A percentile compares a stretch with the other conserved stretches of the same genome.
Evolutionary conservation across 1,284 basidiomycete species (phyloP).

Genomic region (Amylostereum areolatum): DNA sequence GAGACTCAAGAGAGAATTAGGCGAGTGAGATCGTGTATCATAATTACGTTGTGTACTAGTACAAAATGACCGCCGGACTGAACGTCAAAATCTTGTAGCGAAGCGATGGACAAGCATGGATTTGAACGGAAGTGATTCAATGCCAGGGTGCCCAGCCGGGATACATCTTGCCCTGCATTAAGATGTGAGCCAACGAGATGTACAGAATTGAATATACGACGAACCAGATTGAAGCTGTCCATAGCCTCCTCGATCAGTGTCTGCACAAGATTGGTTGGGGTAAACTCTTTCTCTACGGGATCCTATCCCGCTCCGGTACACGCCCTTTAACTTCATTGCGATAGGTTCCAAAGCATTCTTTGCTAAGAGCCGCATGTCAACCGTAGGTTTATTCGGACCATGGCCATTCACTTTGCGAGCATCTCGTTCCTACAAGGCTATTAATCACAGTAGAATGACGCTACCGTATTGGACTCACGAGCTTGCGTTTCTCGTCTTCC

Average conservation of each 20-base stretch:
- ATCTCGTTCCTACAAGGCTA: not conserved
- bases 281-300: slow-evolving; percentile 57
- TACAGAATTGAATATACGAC: slow-evolving; percentile 18
- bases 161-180: slow-evolving; percentile 66
- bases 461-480: slow-evolving; percentile 29
- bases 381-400: slow-evolving; percentile 19
- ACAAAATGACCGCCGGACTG: slow-evolving; percentile 5
- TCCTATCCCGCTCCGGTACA: slow-evolving; percentile 55
- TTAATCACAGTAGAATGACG: slow-evolving; percentile 4
- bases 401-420: no score
- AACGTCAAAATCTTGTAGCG: slow-evolving; percentile 13
- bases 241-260: slow-evolving; percentile 85
- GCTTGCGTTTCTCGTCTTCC: slow-evolving; percentile 71
- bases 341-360: slow-evolving; percentile 76
- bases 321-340: slow-evolving; percentile 77
- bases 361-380: slow-evolving; percentile 59
- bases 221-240: slow-evolving; percentile 67
- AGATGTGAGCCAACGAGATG: slow-evolving; percentile 2
- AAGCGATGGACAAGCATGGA: not conserved
- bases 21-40: slow-evolving; percentile 9
- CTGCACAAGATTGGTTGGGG: slow-evolving; percentile 85
- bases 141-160: slow-evolving; percentile 85
- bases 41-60: slow-evolving; percentile 11
- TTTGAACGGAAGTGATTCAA: slow-evolving; percentile 25
- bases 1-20: slow-evolving; percentile 48